Evolutionary conservation across 164 flowering plant genomes (phyloP), one percentile per base, ranked within the genome.

Genomic region (Cinnamomum chago): DNA sequence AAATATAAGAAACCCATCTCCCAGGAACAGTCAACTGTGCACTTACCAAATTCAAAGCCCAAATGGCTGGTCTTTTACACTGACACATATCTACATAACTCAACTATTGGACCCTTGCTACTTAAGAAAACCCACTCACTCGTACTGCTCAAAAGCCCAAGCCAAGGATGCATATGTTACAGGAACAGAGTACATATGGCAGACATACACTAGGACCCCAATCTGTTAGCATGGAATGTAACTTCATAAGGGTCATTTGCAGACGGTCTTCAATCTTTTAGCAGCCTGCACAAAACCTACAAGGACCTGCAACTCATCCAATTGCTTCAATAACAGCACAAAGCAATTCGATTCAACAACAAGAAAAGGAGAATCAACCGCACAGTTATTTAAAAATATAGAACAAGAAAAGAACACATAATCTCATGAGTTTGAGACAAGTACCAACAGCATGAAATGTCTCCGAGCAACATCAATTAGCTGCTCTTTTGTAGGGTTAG

Each of bases 381-480:
- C 47, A 35, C 1, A 14, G 60, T 55, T 20, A 5, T 55, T 55
- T 15, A 17, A 55, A 15, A 55, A 15, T 55, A 15, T 2, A 13
- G 47, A 28, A 30, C 9, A 5, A 3, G 23, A 17, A 67, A 30
- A 9, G 24, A 20, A 27, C n/a, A 67, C 47, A 27, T 15, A 2
- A 25, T 67, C 47, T 27, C 28, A 67, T 12, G 17, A 52, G 62
- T 24, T 52, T 60, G 18, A 47, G 24, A 22, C 13, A 17, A 20
- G 24, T 87, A 95, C 99, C 99, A 90, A 95, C 20, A 97, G 88
- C 91, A 90, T 85, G 76, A 95, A 95, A 84, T 95, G 99, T 88
- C 92, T 86, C 75, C 90, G 94, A 70, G 93, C 99, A 75, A 87
- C 87, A 80, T 95, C 97, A 28, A 91, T 77, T 66, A 93, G 84